Evolutionary conservation across 768 basidiomycete genomes (phyloP).

Genomic region (Pleurotus sapidus): DNA sequence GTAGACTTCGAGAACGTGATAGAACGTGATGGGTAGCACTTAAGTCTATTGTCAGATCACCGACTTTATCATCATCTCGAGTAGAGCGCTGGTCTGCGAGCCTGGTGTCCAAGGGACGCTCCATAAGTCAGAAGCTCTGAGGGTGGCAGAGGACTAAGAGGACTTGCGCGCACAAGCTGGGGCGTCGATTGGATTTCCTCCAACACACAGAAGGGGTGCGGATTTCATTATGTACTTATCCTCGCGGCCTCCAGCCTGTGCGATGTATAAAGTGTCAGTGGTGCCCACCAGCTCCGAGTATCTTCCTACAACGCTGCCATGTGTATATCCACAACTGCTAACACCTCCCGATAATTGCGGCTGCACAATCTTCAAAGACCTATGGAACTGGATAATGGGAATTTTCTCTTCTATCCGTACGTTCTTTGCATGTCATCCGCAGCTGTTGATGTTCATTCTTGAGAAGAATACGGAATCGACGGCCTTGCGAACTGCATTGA

Average conservation of each 20-base stretch:
- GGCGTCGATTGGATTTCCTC: too few relatives aligned
- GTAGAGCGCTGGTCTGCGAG: too few relatives aligned
- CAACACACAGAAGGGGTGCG: too few relatives aligned
- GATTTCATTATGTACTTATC: not conserved
- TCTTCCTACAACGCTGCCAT: not conserved
- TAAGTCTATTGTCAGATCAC: too few relatives aligned
- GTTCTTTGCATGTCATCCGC: not conserved
- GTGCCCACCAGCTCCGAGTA: too few relatives aligned
- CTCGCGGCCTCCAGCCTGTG: not conserved
- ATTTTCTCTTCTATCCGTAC: constrained; percentile 3
- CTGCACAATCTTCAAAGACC: constrained; percentile 2
- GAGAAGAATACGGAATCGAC: not conserved
- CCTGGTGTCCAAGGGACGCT: too few relatives aligned
- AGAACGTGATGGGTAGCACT: too few relatives aligned
- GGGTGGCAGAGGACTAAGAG: too few relatives aligned
- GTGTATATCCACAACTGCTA: not conserved
- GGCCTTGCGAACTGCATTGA: constrained; percentile 1
- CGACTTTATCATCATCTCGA: too few relatives aligned
- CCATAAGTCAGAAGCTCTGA: too few relatives aligned
- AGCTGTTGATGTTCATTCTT: not conserved
- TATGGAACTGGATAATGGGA: constrained; percentile 3
- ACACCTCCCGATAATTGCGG: not conserved
- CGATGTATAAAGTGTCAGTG: not conserved
- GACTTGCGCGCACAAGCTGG: too few relatives aligned
- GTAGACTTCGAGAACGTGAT: too few relatives aligned